Base-by-base conservation (phyloP, 805 yeast genomes). In the Debaryomyces tyrocola region DNA sequence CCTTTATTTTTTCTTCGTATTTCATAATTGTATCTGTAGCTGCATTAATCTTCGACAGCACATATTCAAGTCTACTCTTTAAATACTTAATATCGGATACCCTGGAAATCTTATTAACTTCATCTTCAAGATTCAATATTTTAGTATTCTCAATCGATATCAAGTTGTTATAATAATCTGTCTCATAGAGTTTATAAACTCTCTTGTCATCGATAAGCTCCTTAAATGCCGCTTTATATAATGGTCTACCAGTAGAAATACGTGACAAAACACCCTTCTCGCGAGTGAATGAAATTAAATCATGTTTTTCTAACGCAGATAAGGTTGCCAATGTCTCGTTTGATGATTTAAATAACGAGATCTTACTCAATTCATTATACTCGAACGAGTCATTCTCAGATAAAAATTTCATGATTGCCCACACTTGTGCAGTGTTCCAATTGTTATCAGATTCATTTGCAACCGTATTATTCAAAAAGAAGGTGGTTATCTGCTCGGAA, bases 401-500 rank as follows among this genome's bases (percentile, higher is more conserved):
- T 33, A 94, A 73, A 33, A 77, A 49, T 55, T 85, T 85, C 56
- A 92, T 82, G 18, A 94, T 59, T 18, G 76, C 80, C 98, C 99
- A 94, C 0, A 90, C 94, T 60, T 92, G 97, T 1, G 95, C 87
- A 11, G 85, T 70, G 20, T 79, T 77, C 75, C 91, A 82, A 11
- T 80, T 80, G 31, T 69, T 77, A 6, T 61, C 73, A 20, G 53
- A 53, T n/a, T 60, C 61, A 1, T 40, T 48, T 15, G 51, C 40
- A 18, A 56, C 51, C 20, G 53, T 44, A n/a, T 47, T 46, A 29
- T 63, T 63, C 41, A 80, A 73, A 64, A 84, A 90, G 57, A 87
- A 83, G 45, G 92, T 96, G 2, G 92, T 82, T 15, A 92, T 80
- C 60, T 92, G 97, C 56, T 89, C 91, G 4, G 92, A 83, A 0